Conservation (phyloP, 1,284 basidiomycete species). For the Ustilago tritici region DNA sequence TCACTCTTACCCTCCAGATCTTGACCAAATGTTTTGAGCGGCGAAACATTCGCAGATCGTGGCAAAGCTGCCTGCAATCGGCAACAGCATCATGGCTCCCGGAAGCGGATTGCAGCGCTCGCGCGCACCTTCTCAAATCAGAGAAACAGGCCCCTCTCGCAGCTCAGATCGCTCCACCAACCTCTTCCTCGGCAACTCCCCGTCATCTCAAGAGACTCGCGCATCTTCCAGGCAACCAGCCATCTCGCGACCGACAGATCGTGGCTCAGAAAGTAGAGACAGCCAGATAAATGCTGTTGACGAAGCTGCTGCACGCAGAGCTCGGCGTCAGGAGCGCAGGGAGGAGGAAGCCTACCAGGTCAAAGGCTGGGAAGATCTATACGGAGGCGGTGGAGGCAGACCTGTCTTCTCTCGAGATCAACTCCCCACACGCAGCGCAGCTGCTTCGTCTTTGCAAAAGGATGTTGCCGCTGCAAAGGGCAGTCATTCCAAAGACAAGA, state of each 20-base stretch:
- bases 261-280: not conserved
- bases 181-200: slow-evolving; percentile 18
- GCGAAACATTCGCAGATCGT: not conserved
- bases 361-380: slow-evolving; percentile 36
- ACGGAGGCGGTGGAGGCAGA: slow-evolving; percentile 26
- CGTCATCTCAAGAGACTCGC: not conserved
- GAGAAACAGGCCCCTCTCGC: slow-evolving; percentile 9
- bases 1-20: not conserved
- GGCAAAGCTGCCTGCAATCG: not conserved
- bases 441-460: not conserved
- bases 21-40: not conserved
- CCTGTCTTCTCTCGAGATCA: slow-evolving; percentile 16
- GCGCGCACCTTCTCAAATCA: not conserved
- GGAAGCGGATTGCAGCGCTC: slow-evolving; percentile 7
- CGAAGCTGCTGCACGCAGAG: slow-evolving; percentile 17
- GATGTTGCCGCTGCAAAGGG: not conserved
- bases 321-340: slow-evolving; percentile 26
- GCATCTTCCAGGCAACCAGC: slow-evolving; percentile 4
- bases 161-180: not conserved
- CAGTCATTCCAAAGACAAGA: not conserved
- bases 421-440: not conserved
- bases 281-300: not conserved
- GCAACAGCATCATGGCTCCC: not conserved
- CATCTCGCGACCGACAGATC: not conserved
- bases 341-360: slow-evolving; percentile 34